Percentiles rank a stretch among this genome's conserved stretches.
These are phyloP conservation scores for Boletus huronensis DNA, from an alignment of 768 basidiomycete species.

Conservation along the genomic window DNA sequence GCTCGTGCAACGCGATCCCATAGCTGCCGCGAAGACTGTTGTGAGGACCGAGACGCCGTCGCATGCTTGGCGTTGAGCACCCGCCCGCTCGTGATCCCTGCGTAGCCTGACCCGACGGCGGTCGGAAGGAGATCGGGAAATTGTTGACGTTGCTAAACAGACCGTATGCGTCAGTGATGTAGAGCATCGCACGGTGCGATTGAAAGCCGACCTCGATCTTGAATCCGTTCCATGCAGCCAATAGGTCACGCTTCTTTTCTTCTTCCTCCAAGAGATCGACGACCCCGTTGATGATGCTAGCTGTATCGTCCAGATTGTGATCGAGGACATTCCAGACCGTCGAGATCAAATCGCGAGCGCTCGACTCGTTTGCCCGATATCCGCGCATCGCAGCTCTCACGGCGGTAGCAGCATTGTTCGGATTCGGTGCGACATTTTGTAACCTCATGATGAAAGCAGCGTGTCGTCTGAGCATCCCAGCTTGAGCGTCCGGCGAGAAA, in stretches of 20 bases:
- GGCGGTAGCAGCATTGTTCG: slow-evolving; percentile 54
- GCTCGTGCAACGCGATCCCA: slow-evolving; percentile 88
- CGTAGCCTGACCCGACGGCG: slow-evolving; percentile 61
- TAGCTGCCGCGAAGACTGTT: slow-evolving; percentile 60
- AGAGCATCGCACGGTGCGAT: neutral
- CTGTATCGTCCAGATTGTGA: slow-evolving; percentile 65
- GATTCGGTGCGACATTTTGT: slow-evolving; percentile 52
- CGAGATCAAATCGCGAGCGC: slow-evolving; percentile 79
- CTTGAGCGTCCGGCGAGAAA: neutral
- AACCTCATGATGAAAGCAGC: slow-evolving; percentile 63
- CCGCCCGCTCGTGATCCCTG: slow-evolving; percentile 76
- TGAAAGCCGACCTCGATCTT: slow-evolving; percentile 71
- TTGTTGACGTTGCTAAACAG: slow-evolving; percentile 71
- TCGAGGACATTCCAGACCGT: slow-evolving; percentile 83
- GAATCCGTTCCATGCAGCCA: slow-evolving; percentile 80
- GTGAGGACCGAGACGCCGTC: slow-evolving; percentile 55
- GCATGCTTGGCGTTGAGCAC: slow-evolving; percentile 82
- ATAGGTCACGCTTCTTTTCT: slow-evolving; percentile 75
- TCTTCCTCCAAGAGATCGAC: slow-evolving; percentile 80
- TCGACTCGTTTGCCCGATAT: slow-evolving; percentile 72
- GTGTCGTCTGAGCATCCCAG: slow-evolving; percentile 53
- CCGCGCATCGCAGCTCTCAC: slow-evolving; percentile 75
- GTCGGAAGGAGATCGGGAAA: slow-evolving; percentile 75
- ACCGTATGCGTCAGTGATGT: neutral
- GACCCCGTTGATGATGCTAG: slow-evolving; percentile 65